Conservation (phyloP, 208 protist species). For the Trichomonas gallinae region DNA sequence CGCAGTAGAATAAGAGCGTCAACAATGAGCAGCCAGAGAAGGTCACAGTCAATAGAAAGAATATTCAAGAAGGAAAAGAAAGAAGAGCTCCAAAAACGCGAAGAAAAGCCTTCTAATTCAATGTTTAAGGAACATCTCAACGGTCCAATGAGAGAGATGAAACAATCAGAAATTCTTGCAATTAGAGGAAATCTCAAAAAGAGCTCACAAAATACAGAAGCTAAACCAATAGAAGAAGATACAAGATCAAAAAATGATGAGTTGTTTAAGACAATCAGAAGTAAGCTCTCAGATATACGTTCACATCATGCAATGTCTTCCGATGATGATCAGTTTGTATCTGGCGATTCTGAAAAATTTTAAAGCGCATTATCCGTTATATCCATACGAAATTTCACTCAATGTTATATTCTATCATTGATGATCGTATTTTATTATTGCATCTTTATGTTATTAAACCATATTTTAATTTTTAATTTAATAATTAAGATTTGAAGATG, state of each 20-base stretch:
- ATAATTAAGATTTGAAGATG: too few species aligned
- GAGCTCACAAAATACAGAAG: not conserved
- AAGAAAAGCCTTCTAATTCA: not conserved
- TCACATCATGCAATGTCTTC: not conserved
- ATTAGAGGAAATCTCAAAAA: not conserved
- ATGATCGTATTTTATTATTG: too few species aligned
- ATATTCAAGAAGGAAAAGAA: not conserved
- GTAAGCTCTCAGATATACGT: not conserved
- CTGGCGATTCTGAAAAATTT: too few species aligned
- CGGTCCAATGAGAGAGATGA: not conserved
- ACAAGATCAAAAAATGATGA: not conserved
- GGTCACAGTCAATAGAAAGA: not conserved
- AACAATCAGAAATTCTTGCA: not conserved
- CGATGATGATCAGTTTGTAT: too few species aligned
- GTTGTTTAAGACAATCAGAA: not conserved
- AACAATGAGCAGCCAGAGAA: not conserved
- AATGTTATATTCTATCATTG: too few species aligned
- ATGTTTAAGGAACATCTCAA: not conserved
- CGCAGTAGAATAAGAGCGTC: not conserved
- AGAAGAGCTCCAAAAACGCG: not conserved
- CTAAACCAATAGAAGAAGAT: not conserved
- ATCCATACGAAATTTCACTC: too few species aligned
- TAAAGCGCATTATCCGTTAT: too few species aligned
- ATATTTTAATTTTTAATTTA: too few species aligned
- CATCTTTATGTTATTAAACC: too few species aligned